phyloP scores from a whole-genome alignment of 192 early-diverging fungal genomes.

The Podila verticillata region DNA sequence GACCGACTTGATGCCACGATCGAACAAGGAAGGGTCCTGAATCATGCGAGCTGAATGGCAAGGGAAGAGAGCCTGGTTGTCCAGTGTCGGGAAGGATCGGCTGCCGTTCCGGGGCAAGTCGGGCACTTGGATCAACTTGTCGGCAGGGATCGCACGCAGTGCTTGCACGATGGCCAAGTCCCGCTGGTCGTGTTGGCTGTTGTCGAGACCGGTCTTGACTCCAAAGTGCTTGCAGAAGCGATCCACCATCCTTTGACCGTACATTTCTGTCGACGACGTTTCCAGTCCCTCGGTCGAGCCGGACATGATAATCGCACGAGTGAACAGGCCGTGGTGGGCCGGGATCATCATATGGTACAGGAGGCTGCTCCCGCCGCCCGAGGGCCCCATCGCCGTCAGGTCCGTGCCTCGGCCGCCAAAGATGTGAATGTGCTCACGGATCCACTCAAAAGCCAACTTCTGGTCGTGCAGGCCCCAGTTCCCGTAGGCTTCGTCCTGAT shows the following conservation, averaged over 20 bases:
- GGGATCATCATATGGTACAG: constrained; percentile 12
- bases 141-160: too few relatives aligned
- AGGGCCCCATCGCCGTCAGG: constrained; percentile 21
- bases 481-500: constrained; percentile 10
- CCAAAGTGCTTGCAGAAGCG: constrained; percentile 14
- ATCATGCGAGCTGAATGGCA: not conserved
- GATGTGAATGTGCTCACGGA: constrained; percentile 25
- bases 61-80: not conserved
- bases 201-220: too few relatives aligned
- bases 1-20: constrained; percentile 10
- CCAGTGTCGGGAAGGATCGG: not conserved
- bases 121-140: too few relatives aligned
- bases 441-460: constrained; percentile 59
- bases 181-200: too few relatives aligned
- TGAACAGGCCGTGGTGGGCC: constrained; percentile 23
- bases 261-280: constrained; percentile 1
- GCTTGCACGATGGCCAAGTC: too few relatives aligned
- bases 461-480: constrained; percentile 65
- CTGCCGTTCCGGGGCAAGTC: too few relatives aligned
- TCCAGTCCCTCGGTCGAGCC: constrained; percentile 10
- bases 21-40: constrained; percentile 10
- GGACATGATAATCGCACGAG: constrained; percentile 18
- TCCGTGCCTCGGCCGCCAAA: constrained; percentile 12
- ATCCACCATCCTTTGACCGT: constrained; percentile 18
- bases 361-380: constrained; percentile 15